phyloP scores from a whole-genome alignment of 371 early-diverging fungal species.

The Furculomyces boomerangus region DNA sequence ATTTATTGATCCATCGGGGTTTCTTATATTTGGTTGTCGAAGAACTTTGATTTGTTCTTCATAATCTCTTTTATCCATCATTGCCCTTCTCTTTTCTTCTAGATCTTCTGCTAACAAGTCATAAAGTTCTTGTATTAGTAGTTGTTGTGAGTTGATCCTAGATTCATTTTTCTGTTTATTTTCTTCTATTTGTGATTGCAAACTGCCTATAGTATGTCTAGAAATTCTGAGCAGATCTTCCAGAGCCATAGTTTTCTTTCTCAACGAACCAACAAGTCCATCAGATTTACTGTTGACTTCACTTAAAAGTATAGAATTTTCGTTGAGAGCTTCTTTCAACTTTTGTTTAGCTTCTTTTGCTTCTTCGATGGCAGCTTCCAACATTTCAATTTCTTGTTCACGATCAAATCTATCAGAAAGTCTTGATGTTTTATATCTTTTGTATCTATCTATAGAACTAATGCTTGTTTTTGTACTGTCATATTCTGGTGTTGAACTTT shows the following conservation, averaged over 20 bases:
- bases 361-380: neutral
- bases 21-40: neutral
- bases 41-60: neutral
- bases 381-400: neutral
- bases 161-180: neutral
- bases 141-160: neutral
- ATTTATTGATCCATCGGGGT: neutral
- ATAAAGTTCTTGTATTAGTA: neutral
- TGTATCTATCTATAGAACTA: no score
- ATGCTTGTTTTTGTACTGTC: no score
- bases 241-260: neutral
- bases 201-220: slow-evolving; percentile 2
- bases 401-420: neutral
- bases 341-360: neutral
- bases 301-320: neutral
- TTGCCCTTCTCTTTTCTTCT: neutral
- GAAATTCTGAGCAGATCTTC: slow-evolving; percentile 2
- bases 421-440: neutral
- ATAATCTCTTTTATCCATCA: neutral
- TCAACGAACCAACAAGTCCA: neutral
- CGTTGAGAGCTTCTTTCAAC: neutral
- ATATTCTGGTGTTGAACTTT: no score
- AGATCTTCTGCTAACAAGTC: neutral
- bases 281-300: neutral
- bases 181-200: slow-evolving; percentile 1